Evolutionary conservation across 805 yeast genomes (phyloP).

Genomic region (Saccharomycopsis sp.): DNA sequence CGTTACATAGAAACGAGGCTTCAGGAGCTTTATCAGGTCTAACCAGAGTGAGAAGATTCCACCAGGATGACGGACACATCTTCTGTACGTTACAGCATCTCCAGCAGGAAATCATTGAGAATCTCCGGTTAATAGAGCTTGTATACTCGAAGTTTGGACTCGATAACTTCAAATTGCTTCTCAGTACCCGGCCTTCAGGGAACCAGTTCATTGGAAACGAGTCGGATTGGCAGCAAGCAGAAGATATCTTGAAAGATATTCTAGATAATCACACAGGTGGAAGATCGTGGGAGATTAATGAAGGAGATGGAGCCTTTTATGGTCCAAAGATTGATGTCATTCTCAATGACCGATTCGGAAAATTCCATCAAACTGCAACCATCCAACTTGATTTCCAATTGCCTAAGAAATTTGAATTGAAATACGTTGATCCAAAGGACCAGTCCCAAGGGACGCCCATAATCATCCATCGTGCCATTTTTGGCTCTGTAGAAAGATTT

Average conservation of each 20-base stretch:
- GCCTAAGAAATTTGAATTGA: constrained; percentile 75
- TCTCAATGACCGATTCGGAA: constrained; percentile 71
- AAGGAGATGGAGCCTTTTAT: constrained; percentile 94
- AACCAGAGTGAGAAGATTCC: constrained; percentile 90
- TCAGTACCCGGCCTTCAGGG: constrained; percentile 82
- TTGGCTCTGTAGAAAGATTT: constrained; percentile 91
- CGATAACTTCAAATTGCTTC: constrained; percentile 48
- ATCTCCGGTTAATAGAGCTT: constrained; percentile 65
- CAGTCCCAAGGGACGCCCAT: constrained; percentile 57
- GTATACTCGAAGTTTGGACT: constrained; percentile 69
- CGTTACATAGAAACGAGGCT: constrained; percentile 89
- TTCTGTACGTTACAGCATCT: constrained; percentile 82
- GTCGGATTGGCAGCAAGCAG: constrained; percentile 81
- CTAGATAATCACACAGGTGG: constrained; percentile 43
- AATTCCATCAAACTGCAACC: constrained; percentile 90
- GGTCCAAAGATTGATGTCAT: constrained; percentile 94
- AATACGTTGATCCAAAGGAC: constrained; percentile 38
- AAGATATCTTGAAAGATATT: constrained; percentile 52
- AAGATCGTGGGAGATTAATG: constrained; percentile 61
- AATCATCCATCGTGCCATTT: constrained; percentile 93
- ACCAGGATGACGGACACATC: constrained; percentile 97
- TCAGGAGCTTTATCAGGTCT: constrained; percentile 91
- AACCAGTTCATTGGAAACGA: constrained; percentile 64
- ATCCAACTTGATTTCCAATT: constrained; percentile 92
- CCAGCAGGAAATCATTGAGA: constrained; percentile 60